Evolutionary conservation across 2,329 filamentous ascomycete species (phyloP).

Genomic region (Clarireedia monteithiana): DNA sequence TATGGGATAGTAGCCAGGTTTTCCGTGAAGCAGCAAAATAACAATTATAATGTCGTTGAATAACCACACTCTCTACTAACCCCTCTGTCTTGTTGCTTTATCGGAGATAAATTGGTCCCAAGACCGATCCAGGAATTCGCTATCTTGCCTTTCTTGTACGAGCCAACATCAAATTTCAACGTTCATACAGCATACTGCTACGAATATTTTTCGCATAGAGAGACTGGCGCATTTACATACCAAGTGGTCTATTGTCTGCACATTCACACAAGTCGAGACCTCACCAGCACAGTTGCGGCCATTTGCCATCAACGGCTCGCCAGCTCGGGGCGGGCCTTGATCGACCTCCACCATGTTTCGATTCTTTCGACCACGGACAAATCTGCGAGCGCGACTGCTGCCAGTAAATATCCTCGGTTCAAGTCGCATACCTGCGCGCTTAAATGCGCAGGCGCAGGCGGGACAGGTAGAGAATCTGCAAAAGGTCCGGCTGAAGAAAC

Average conservation of each 20-base stretch:
- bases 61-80: neutral
- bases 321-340: constrained; percentile 24
- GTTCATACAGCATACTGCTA: neutral
- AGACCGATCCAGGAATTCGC: constrained; percentile 2
- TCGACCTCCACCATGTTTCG: constrained; percentile 21
- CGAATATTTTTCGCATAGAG: neutral
- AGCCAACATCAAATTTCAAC: neutral
- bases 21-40: too few relatives aligned
- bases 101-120: constrained; percentile 5
- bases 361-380: constrained; percentile 15
- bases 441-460: constrained; percentile 17
- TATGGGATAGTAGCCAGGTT: too few relatives aligned
- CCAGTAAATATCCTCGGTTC: constrained; percentile 12
- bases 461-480: constrained; percentile 19
- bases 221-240: neutral
- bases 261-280: neutral
- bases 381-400: neutral
- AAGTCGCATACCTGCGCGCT: constrained; percentile 21
- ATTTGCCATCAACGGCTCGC: constrained; percentile 17
- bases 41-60: too few relatives aligned
- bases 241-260: neutral
- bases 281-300: neutral
- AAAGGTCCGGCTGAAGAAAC: constrained; percentile 21
- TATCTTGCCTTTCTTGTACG: neutral
- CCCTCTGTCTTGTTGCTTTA: neutral